phyloP scores from a whole-genome alignment of 345 rosid species.

The Clausena lansium region DNA sequence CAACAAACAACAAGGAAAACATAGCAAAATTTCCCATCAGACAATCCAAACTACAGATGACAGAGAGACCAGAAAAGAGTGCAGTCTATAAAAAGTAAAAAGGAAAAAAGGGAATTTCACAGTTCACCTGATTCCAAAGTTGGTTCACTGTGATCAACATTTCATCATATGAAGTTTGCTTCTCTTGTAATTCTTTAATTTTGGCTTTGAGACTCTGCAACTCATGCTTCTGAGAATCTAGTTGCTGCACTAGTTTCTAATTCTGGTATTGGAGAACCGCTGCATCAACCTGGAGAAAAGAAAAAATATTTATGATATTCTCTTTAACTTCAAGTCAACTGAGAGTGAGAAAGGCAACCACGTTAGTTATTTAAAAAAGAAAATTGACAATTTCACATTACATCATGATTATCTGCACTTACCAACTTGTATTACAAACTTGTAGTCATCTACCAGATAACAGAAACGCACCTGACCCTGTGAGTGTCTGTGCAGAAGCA shows the following conservation, averaged over 20 bases:
- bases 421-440: not conserved
- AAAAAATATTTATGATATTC: not conserved
- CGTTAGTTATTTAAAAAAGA: not conserved
- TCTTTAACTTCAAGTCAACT: not conserved
- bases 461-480: not conserved
- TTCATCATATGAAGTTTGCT: conserved; percentile 65
- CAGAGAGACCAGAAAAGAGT: not conserved
- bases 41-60: not conserved
- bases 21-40: conserved; percentile 4
- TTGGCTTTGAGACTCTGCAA: conserved; percentile 61
- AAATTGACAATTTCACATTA: not conserved
- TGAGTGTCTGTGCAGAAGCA: not conserved
- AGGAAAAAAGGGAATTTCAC: not conserved
- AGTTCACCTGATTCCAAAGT: conserved; percentile 72
- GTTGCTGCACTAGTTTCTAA: conserved; percentile 77
- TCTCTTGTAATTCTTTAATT: conserved; percentile 49
- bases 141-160: conserved; percentile 56
- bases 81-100: not conserved
- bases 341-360: not conserved
- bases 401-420: not conserved
- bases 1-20: conserved; percentile 66
- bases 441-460: not conserved
- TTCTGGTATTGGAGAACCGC: conserved; percentile 78
- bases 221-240: conserved; percentile 71
- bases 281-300: conserved; percentile 59